These are phyloP conservation scores for Fusarium metavorans DNA, from an alignment of 2,329 filamentous ascomycete genomes.

Conservation along the genomic window DNA sequence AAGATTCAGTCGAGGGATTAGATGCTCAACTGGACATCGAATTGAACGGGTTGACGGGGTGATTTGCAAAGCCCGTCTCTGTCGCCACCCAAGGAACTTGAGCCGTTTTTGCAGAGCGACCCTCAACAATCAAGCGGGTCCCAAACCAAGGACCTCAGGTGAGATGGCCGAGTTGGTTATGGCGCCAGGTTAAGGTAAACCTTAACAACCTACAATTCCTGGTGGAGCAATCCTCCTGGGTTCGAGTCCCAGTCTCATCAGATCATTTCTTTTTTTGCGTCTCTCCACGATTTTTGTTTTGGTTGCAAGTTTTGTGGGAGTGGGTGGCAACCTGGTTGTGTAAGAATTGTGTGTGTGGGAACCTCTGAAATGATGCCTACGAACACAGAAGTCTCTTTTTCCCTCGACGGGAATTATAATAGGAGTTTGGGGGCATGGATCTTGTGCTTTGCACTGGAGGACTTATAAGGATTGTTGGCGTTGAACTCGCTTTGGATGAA, in stretches of 20 bases:
- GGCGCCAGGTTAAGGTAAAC: constrained; percentile 44
- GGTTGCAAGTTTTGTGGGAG: background rate
- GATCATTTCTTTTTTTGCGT: constrained; percentile 26
- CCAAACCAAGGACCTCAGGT: constrained; percentile 22
- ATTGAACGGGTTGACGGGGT: background rate
- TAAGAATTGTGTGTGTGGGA: background rate
- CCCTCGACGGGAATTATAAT: constrained; percentile 7
- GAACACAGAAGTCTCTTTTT: background rate
- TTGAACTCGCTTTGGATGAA: constrained; percentile 8
- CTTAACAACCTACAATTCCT: constrained; percentile 39
- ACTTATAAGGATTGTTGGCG: constrained; percentile 14
- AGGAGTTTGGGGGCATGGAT: constrained; percentile 30
- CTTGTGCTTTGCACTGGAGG: constrained; percentile 7
- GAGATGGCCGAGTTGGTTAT: constrained; percentile 46
- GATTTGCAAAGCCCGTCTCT: background rate
- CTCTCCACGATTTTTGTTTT: constrained; percentile 10
- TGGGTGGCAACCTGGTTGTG: background rate
- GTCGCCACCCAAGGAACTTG: constrained; percentile 6
- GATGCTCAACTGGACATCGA: background rate
- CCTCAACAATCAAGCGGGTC: constrained; percentile 34
- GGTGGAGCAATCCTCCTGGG: constrained; percentile 45
- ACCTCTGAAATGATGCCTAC: background rate
- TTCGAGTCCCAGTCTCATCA: constrained; percentile 46
- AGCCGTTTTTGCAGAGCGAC: constrained; percentile 8
- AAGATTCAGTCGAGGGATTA: constrained; percentile 77